Evolutionary conservation across 768 basidiomycete genomes (phyloP), one percentile per base, ranked within the genome.

Genomic region (Agrocybe chaxingu): DNA sequence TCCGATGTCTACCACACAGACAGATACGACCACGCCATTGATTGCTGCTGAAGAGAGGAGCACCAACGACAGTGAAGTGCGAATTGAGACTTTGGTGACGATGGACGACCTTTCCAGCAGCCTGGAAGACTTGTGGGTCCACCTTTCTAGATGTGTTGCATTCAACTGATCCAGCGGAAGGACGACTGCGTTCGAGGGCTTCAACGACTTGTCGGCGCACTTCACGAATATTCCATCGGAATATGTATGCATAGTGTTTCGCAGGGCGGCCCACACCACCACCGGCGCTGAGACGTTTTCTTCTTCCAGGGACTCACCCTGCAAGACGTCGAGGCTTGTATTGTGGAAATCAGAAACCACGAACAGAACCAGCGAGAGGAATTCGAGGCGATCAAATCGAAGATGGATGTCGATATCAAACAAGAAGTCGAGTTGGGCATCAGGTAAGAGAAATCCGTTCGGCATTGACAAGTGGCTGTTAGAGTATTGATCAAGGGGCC

Each of bases 341-440:
- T 52, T 16, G n/a, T 51, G 11, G 53, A 54, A 33, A 59, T 70
- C 29, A 45, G 48, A 13, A 40, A 47, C 7, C 63, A 68, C 34
- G 54, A 60, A 12, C 42, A 11, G 6, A 45, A 50, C 34, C 59
- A 54, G 37, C 43, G 50, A 8, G 29, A 33, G 7, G 33, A 48
- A 5, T 13, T 61, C 18, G 36, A 49, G 8, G 53, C 52, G 29
- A 54, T 64, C 29, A 53, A 43, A 16, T 24, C 39, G 32, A 48
- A 52, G 3, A 46, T 67, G 11, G 51, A 55, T 43, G 37, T 44
- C 5, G 56, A 57, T 37, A 51, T 66, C 49, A 49, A 51, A 46
- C 54, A 40, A 40, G 50, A 54, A 45, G 52, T 56, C 50, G 57
- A 49, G 29, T 42, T 39, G 11, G 45, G 46, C 41, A 24, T 62